Evolutionary conservation across 139 green algal genomes (phyloP).

Genomic region (Tetradesmus obliquus): DNA sequence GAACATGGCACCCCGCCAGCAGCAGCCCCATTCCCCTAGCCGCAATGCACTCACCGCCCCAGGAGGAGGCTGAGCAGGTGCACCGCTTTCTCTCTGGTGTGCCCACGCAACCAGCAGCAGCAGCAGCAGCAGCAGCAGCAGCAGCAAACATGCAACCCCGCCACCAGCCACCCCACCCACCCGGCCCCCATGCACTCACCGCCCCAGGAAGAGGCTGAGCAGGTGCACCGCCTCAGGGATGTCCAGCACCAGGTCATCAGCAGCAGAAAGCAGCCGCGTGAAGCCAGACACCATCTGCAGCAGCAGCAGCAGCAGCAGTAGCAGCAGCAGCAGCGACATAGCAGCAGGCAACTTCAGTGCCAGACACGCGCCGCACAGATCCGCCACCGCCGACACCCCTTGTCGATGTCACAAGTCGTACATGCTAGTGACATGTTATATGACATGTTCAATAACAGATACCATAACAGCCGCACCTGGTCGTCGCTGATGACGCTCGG

Average conservation of each 20-base stretch:
- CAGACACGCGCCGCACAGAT: too few relatives aligned
- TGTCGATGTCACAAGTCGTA: neutral
- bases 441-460: neutral
- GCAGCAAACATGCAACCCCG: neutral
- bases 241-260: conserved; percentile 91
- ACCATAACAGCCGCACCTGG: conserved; percentile 51
- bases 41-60: too few relatives aligned
- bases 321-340: neutral
- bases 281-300: conserved; percentile 76
- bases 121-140: neutral
- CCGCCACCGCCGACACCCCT: too few relatives aligned
- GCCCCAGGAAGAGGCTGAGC: conserved; percentile 85
- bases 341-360: too few relatives aligned
- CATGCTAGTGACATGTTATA: neutral
- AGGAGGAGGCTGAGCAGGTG: too few relatives aligned
- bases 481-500: conserved; percentile 61
- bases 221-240: conserved; percentile 86
- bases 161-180: neutral
- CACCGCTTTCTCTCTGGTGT: too few relatives aligned
- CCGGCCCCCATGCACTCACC: conserved; percentile 37
- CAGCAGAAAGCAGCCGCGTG: conserved; percentile 72
- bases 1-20: neutral
- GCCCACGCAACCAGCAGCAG: neutral
- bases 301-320: conserved; percentile 34
- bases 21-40: too few relatives aligned